Evolutionary conservation across 495 filamentous ascomycete species (phyloP).

Genomic region (Aspergillus heteromorphus): DNA sequence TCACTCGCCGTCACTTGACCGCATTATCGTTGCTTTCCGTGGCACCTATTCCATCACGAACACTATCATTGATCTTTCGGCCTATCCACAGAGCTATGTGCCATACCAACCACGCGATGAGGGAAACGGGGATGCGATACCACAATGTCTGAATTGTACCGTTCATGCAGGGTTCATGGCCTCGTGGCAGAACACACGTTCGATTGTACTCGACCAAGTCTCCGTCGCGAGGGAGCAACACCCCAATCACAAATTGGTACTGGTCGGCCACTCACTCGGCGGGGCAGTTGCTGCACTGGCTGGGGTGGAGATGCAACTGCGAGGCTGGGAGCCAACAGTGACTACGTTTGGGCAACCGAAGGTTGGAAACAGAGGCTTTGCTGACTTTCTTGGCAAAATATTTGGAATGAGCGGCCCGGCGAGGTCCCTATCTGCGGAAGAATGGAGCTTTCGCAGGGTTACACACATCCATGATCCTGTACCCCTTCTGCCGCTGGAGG

Average conservation of each 20-base stretch:
- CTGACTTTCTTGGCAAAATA: slow-evolving; percentile 56
- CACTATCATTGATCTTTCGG: slow-evolving; percentile 81
- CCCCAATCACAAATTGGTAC: slow-evolving; percentile 64
- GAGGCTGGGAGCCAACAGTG: slow-evolving; percentile 65
- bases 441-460: slow-evolving; percentile 61
- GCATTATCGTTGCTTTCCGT: slow-evolving; percentile 87
- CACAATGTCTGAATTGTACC: slow-evolving; percentile 71
- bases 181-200: slow-evolving; percentile 71
- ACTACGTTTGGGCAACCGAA: slow-evolving; percentile 94
- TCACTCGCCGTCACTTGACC: slow-evolving; percentile 51
- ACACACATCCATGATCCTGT: slow-evolving; percentile 87
- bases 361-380: slow-evolving; percentile 71
- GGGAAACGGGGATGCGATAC: slow-evolving; percentile 4
- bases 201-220: slow-evolving; percentile 57
- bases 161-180: slow-evolving; percentile 87
- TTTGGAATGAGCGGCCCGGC: slow-evolving; percentile 48
- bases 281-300: slow-evolving; percentile 89
- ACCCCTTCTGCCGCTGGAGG: slow-evolving; percentile 73
- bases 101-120: slow-evolving; percentile 63
- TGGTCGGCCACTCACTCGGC: slow-evolving; percentile 88
- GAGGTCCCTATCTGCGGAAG: slow-evolving; percentile 12
- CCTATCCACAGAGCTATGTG: slow-evolving; percentile 81
- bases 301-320: slow-evolving; percentile 63
- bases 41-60: slow-evolving; percentile 92
- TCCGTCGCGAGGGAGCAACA: slow-evolving; percentile 47